Evolutionary conservation across 805 yeast species (phyloP).

Genomic region (Metschnikowia koreensis): DNA sequence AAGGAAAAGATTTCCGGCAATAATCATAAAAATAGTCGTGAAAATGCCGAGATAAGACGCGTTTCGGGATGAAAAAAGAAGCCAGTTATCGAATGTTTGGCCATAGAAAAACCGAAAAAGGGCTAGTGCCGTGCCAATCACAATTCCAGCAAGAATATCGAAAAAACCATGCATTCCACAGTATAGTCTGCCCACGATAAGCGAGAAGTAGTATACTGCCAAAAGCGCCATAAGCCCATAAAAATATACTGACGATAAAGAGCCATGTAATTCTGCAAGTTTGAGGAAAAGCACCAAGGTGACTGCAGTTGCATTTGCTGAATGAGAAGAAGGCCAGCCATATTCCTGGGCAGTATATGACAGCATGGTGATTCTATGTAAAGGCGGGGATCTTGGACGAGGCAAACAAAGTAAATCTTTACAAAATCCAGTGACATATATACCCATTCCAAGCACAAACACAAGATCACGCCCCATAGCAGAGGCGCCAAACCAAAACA

Average conservation of each 20-base stretch:
- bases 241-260: slow-evolving; percentile 7
- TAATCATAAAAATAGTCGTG: slow-evolving; percentile 36
- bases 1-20: slow-evolving; percentile 44
- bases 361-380: slow-evolving; percentile 84
- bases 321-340: slow-evolving; percentile 91
- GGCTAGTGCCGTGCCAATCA: slow-evolving; percentile 58
- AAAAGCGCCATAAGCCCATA: slow-evolving; percentile 21
- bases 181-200: slow-evolving; percentile 79
- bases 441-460: slow-evolving; percentile 64
- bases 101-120: slow-evolving; percentile 44
- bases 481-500: slow-evolving; percentile 75
- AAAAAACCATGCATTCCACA: slow-evolving; percentile 97
- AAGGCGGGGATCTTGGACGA: slow-evolving; percentile 88
- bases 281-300: slow-evolving; percentile 43
- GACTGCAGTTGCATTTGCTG: slow-evolving; percentile 91
- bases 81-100: slow-evolving; percentile 44
- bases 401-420: slow-evolving; percentile 90
- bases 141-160: slow-evolving; percentile 66
- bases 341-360: slow-evolving; percentile 90
- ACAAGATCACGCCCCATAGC: slow-evolving; percentile 58
- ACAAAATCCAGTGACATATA: slow-evolving; percentile 66
- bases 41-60: slow-evolving; percentile 20
- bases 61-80: slow-evolving; percentile 30
- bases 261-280: slow-evolving; percentile 15
- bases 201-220: slow-evolving; percentile 54